phyloP scores from a whole-genome alignment of 441 rosid species.

The Viola pubescens region DNA sequence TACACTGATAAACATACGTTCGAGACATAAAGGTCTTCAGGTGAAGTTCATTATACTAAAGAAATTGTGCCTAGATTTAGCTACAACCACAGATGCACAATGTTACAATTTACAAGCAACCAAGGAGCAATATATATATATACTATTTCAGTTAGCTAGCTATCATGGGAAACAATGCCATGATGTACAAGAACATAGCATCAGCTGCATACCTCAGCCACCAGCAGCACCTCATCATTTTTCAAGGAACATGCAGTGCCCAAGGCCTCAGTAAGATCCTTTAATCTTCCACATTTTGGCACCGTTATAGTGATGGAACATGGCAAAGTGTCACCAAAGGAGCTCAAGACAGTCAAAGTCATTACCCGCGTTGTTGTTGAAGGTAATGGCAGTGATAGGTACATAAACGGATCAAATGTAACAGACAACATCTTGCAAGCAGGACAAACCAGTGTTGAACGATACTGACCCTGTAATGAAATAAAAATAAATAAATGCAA shows the following conservation, averaged over 20 bases:
- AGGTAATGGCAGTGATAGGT: conserved; percentile 55
- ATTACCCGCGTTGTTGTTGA: conserved; percentile 55
- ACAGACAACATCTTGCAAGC: conserved; percentile 52
- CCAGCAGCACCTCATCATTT: conserved; percentile 40
- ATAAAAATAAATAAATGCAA: conserved; percentile 1
- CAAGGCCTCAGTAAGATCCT: conserved; percentile 50
- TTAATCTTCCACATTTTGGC: conserved; percentile 44
- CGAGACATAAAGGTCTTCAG: too few species aligned
- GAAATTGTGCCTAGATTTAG: too few species aligned
- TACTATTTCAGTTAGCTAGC: background rate
- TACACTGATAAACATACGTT: too few species aligned
- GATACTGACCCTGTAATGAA: conserved; percentile 54
- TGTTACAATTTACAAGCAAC: too few species aligned
- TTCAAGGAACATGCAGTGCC: conserved; percentile 43
- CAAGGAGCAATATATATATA: too few species aligned
- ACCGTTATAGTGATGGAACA: conserved; percentile 43
- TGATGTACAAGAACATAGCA: conserved; percentile 5
- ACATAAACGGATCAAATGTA: conserved; percentile 77
- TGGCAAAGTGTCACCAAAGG: conserved; percentile 39
- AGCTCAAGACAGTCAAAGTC: conserved; percentile 49
- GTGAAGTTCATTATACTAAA: too few species aligned
- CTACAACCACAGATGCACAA: too few species aligned
- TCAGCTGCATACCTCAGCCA: conserved; percentile 45
- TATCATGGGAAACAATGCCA: background rate
- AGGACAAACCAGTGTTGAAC: conserved; percentile 59